A percentile compares a stretch with the other conserved stretches of the same genome.
Evolutionary conservation across 2,329 filamentous ascomycete species (phyloP).

Genomic region (Hypoxylon sp.): DNA sequence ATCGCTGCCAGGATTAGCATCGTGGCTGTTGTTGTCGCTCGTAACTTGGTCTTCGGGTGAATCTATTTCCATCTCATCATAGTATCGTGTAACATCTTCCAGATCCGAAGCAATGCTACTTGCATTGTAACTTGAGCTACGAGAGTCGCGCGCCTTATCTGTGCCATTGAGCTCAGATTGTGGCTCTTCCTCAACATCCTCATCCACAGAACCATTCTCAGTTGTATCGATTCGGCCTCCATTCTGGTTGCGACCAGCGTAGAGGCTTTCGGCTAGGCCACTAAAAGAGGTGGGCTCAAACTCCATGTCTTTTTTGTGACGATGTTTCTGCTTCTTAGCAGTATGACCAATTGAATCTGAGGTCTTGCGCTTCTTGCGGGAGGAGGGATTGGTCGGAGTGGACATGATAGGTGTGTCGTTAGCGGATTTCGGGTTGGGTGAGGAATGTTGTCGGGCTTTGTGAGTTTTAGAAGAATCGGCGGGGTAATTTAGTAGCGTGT

Average conservation of each 20-base stretch:
- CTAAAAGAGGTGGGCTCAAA: conserved; percentile 31
- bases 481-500: background rate
- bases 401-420: background rate
- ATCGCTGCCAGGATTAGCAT: too few relatives aligned
- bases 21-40: background rate
- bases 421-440: background rate
- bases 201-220: conserved; percentile 3
- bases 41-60: background rate
- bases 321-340: conserved; percentile 33
- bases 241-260: conserved; percentile 34
- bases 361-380: conserved; percentile 35
- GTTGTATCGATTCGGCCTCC: background rate
- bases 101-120: background rate
- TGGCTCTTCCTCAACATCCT: conserved; percentile 3
- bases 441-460: background rate
- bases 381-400: conserved; percentile 3
- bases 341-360: conserved; percentile 9
- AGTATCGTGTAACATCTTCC: background rate
- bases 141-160: background rate
- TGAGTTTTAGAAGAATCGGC: background rate
- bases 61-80: conserved; percentile 15
- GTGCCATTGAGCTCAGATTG: background rate
- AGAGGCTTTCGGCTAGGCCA: conserved; percentile 39
- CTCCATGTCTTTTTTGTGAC: background rate
- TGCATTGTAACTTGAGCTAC: background rate